Evolutionary conservation across 148 eudicot genomes (phyloP).

Genomic region (Selenicereus undatus): DNA sequence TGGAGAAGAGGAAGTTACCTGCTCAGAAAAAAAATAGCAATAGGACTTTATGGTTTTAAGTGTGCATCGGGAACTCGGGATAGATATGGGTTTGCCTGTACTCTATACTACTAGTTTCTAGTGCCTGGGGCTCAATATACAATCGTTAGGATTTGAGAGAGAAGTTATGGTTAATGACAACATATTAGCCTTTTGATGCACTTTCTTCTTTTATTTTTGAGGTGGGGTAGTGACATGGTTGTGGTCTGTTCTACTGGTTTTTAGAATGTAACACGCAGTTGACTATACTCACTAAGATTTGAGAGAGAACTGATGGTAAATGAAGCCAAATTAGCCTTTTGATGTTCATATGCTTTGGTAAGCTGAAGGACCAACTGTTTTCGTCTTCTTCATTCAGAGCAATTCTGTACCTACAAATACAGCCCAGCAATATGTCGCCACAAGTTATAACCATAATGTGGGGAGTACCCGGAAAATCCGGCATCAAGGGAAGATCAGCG

Average conservation of each 20-base stretch:
- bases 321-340: neutral
- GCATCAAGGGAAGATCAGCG: neutral
- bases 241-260: neutral
- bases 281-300: neutral
- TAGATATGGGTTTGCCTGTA: too few species aligned
- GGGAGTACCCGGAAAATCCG: slow-evolving; percentile 19
- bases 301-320: neutral
- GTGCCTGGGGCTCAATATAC: too few species aligned
- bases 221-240: too few species aligned
- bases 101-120: too few species aligned
- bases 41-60: too few species aligned
- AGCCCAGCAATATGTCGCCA: neutral
- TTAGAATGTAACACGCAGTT: too few species aligned
- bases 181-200: too few species aligned
- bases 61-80: too few species aligned
- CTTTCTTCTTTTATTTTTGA: too few species aligned
- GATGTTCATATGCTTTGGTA: neutral
- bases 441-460: neutral
- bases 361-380: neutral
- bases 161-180: too few species aligned
- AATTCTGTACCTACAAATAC: neutral
- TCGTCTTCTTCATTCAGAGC: neutral
- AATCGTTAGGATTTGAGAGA: too few species aligned
- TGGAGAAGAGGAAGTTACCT: neutral
- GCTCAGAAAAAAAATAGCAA: neutral